These are phyloP conservation scores for Cyberlindnera euphorbiiphila DNA, from an alignment of 805 yeast genomes.

Conservation along the genomic window DNA sequence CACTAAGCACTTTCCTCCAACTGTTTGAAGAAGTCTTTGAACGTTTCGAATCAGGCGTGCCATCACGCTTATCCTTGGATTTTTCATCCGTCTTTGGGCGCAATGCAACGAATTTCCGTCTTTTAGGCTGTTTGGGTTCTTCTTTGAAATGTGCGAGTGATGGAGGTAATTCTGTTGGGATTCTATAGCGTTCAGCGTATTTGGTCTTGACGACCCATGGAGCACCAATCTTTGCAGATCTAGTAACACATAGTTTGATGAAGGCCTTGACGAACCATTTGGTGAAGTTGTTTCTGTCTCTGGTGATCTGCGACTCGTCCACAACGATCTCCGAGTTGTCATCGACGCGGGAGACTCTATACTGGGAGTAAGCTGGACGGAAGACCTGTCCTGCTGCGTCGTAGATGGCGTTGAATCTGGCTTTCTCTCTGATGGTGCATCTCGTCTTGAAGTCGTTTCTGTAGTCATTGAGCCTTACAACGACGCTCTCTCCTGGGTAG, in stretches of 20 bases:
- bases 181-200: constrained; percentile 66
- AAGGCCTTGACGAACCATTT: constrained; percentile 89
- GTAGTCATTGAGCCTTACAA: constrained; percentile 40
- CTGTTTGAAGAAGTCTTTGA: not conserved
- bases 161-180: constrained; percentile 56
- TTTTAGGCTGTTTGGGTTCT: constrained; percentile 19
- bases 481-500: constrained; percentile 87
- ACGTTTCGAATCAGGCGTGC: constrained; percentile 12
- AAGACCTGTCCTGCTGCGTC: constrained; percentile 33
- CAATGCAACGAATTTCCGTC: constrained; percentile 9
- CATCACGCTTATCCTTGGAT: constrained; percentile 2
- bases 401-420: constrained; percentile 56
- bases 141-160: constrained; percentile 37
- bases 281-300: constrained; percentile 86
- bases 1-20: constrained; percentile 8
- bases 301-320: constrained; percentile 65
- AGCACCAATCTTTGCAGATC: constrained; percentile 80
- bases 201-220: constrained; percentile 91
- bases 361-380: constrained; percentile 58
- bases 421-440: constrained; percentile 77
- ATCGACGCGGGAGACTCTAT: constrained; percentile 59
- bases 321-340: constrained; percentile 61
- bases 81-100: constrained; percentile 12
- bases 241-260: constrained; percentile 63
- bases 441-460: constrained; percentile 29